Conservation (phyloP, 148 eudicot genomes). For the Camellia granthamiana region DNA sequence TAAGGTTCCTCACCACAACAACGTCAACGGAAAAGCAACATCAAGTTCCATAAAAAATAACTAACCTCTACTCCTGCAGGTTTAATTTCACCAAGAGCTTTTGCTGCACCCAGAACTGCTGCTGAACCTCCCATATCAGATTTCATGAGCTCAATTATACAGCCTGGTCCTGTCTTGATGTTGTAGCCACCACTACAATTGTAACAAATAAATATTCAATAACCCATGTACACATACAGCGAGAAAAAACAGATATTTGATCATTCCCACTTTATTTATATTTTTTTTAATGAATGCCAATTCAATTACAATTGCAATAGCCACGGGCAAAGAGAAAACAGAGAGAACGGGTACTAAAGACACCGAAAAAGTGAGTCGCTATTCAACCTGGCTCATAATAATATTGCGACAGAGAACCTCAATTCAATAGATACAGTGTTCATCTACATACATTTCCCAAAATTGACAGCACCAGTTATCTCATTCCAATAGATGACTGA, state of each 20-base stretch:
- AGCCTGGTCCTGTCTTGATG: constrained; percentile 93
- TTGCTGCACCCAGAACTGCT: constrained; percentile 97
- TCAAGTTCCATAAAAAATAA: constrained; percentile 4
- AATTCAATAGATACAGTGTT: not conserved
- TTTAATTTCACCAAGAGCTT: constrained; percentile 96
- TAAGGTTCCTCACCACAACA: not conserved
- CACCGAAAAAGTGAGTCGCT: not conserved
- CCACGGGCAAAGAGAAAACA: not conserved
- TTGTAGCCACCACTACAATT: constrained; percentile 95
- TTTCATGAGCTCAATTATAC: constrained; percentile 92
- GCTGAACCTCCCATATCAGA: constrained; percentile 99
- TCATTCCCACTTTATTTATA: too few species aligned
- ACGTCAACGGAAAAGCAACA: not conserved
- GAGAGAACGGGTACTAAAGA: not conserved
- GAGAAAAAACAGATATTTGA: not conserved
- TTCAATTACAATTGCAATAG: not conserved
- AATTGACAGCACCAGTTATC: not conserved
- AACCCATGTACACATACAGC: not conserved
- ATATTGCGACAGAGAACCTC: not conserved
- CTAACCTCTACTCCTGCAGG: constrained; percentile 95
- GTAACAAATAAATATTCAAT: constrained; percentile 13
- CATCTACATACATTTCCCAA: not conserved
- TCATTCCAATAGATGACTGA: not conserved
- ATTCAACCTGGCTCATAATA: not conserved
- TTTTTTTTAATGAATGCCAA: not conserved